Conservation (phyloP, 2,329 filamentous ascomycete genomes). For the Scolecobasidium constrictum region DNA sequence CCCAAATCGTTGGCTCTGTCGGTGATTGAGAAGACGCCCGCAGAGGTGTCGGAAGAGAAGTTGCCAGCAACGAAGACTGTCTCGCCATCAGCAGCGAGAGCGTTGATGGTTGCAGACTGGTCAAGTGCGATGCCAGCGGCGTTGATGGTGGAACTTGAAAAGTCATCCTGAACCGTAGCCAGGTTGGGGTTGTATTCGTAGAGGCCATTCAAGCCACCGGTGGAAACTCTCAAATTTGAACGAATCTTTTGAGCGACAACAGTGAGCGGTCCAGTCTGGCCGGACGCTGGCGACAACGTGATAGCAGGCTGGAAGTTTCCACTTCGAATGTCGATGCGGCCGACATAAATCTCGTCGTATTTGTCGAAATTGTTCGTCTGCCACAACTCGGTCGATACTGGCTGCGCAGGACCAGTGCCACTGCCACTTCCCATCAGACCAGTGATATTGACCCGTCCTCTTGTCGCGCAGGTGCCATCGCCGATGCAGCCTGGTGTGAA, state of each 20-base stretch:
- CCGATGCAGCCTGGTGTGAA: conserved; percentile 86
- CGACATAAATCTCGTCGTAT: conserved; percentile 85
- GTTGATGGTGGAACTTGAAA: conserved; percentile 65
- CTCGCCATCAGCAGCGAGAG: conserved; percentile 54
- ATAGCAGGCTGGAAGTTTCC: conserved; percentile 68
- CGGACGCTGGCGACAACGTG: conserved; percentile 59
- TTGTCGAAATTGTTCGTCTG: conserved; percentile 97
- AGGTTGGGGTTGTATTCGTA: conserved; percentile 74
- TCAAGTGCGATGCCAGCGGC: conserved; percentile 61
- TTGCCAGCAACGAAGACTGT: conserved; percentile 72
- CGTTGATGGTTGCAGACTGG: conserved; percentile 54
- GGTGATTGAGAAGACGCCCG: conserved; percentile 70
- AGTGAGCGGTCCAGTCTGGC: conserved; percentile 55
- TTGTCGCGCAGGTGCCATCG: conserved; percentile 62
- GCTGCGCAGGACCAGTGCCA: neutral
- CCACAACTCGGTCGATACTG: conserved; percentile 53
- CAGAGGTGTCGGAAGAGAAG: conserved; percentile 52
- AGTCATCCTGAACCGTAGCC: conserved; percentile 44
- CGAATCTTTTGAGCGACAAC: conserved; percentile 84
- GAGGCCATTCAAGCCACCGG: conserved; percentile 74
- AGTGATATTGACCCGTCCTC: conserved; percentile 75
- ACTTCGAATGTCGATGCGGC: conserved; percentile 66
- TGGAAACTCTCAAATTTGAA: conserved; percentile 64
- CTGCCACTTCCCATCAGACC: conserved; percentile 47
- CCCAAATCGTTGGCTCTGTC: conserved; percentile 44